These are phyloP conservation scores for Podospora comata DNA, from an alignment of 495 filamentous ascomycete genomes.

Conservation along the genomic window DNA sequence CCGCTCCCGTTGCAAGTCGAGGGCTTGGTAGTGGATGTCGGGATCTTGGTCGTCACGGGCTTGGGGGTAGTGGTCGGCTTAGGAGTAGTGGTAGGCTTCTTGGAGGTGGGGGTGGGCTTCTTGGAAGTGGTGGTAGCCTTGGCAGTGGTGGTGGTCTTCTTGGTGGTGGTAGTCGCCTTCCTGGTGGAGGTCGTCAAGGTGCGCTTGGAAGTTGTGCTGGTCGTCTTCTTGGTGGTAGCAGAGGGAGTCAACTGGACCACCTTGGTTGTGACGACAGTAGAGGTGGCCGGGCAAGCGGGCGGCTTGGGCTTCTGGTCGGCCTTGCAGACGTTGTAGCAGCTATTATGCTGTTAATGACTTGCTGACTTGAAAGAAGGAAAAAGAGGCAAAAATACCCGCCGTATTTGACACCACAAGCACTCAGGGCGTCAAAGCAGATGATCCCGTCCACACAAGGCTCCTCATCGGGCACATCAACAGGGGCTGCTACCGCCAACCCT, in stretches of 20 bases:
- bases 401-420: constrained; percentile 24
- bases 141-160: constrained; percentile 3
- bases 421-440: constrained; percentile 27
- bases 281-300: constrained; percentile 22
- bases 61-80: constrained; percentile 7
- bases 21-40: not conserved
- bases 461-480: not conserved
- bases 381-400: constrained; percentile 20
- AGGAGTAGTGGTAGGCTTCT: constrained; percentile 8
- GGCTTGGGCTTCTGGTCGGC: constrained; percentile 15
- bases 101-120: constrained; percentile 5
- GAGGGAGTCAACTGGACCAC: not conserved
- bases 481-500: constrained; percentile 15
- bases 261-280: constrained; percentile 6
- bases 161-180: not conserved
- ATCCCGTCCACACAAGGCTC: constrained; percentile 16
- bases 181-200: constrained; percentile 7
- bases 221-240: constrained; percentile 1
- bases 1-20: constrained; percentile 9
- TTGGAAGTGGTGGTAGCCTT: constrained; percentile 7
- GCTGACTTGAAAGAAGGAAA: not conserved
- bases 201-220: not conserved
- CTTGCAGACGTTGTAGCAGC: constrained; percentile 29
- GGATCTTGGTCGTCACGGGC: not conserved
- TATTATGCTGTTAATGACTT: not conserved